Percentiles rank a stretch among this genome's conserved stretches.
These are phyloP conservation scores for Ophiostoma perfectum DNA, from an alignment of 2,329 filamentous ascomycete genomes.

Conservation along the genomic window DNA sequence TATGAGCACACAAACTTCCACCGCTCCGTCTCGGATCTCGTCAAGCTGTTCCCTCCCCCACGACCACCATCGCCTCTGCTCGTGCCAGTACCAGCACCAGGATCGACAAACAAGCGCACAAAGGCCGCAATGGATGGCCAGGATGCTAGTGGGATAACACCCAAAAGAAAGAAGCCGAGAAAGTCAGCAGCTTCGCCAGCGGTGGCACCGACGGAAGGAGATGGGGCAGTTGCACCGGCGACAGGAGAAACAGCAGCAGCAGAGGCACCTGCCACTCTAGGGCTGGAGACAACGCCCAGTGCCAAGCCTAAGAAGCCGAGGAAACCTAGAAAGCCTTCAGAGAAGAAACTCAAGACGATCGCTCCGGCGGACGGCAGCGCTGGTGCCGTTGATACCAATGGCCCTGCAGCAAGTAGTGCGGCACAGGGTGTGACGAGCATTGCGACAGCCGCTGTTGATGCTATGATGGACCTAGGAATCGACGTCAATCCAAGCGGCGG, in stretches of 20 bases:
- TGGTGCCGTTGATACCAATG: background rate
- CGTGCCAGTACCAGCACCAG: background rate
- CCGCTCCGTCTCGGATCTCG: constrained; percentile 48
- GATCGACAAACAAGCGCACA: constrained; percentile 20
- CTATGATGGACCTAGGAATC: constrained; percentile 18
- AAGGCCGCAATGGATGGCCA: background rate
- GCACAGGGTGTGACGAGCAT: background rate
- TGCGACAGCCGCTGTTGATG: constrained; percentile 1
- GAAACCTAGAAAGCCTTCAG: constrained; percentile 14
- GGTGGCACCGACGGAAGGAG: too few relatives aligned
- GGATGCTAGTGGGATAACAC: background rate
- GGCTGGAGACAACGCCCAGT: background rate
- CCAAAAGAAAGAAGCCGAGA: constrained; percentile 13
- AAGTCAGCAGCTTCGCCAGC: background rate
- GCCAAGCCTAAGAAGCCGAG: constrained; percentile 13
- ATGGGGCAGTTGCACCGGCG: background rate
- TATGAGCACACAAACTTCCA: constrained; percentile 56
- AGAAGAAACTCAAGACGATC: background rate
- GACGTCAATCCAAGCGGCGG: background rate
- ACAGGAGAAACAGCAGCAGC: background rate
- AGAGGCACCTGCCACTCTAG: background rate
- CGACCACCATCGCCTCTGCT: constrained; percentile 32
- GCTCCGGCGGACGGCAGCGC: background rate
- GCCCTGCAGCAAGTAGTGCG: background rate
- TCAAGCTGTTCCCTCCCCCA: constrained; percentile 44